Evolutionary conservation across 208 protist genomes (phyloP).

Genomic region (Leishmania tropica): DNA sequence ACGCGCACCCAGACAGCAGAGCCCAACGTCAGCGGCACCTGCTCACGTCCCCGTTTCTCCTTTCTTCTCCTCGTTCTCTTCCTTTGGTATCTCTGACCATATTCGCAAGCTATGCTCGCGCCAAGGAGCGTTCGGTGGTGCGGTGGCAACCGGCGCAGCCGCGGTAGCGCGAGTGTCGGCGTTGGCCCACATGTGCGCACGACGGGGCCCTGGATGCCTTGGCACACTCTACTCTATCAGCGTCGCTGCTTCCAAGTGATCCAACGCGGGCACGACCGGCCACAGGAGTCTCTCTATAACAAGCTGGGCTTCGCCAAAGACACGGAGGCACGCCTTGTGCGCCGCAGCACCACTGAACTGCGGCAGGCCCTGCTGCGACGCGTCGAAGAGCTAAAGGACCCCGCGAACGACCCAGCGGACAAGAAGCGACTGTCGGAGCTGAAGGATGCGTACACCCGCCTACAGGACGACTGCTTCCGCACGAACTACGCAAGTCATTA

Average conservation of each 20-base stretch:
- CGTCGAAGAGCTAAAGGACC: constrained; percentile 67
- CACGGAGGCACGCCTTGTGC: constrained; percentile 51
- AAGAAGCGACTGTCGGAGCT: constrained; percentile 47
- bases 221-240: background rate
- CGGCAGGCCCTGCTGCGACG: constrained; percentile 62
- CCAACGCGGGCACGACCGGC: constrained; percentile 72
- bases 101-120: background rate
- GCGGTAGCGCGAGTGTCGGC: background rate
- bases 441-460: constrained; percentile 58
- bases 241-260: constrained; percentile 44
- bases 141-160: background rate
- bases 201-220: background rate
- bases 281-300: constrained; percentile 60
- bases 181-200: background rate
- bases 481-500: constrained; percentile 63
- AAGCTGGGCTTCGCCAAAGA: constrained; percentile 75
- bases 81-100: background rate
- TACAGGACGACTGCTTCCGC: constrained; percentile 60
- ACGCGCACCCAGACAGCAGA: background rate
- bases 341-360: constrained; percentile 67
- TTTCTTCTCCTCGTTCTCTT: background rate
- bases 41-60: background rate
- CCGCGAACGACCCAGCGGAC: constrained; percentile 47
- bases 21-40: background rate
- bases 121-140: background rate